Base-by-base conservation (phyloP, 2,329 filamentous ascomycete genomes). In the Penicillium sp. region DNA sequence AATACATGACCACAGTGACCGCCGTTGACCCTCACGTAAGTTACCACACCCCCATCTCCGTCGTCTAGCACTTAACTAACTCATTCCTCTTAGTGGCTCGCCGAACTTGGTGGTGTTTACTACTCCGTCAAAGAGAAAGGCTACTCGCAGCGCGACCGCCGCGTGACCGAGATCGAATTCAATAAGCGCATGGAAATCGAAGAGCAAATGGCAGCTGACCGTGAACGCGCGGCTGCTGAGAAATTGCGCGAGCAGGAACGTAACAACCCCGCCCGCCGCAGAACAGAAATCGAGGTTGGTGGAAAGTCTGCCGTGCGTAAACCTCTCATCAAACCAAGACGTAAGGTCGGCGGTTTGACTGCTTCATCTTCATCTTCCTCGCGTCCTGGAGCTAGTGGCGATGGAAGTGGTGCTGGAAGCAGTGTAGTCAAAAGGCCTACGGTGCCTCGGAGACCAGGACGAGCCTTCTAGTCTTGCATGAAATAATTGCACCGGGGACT, bases 41-140 rank as follows among this genome's bases (percentile, higher is more conserved):
- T 70, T 55, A 33, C 14, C 14, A 35, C 19, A 31, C 22, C 28
- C 22, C 43, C 9, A 22, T 8, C 19, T 16, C 17, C 25, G 14
- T 37, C 6, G 36, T 19, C 22, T 7, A 42, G 46, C 17, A 28
- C 28, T 36, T 53, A 52, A 55, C 50, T 59, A 40, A 55, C 49
- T 42, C 30, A 26, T 22, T 9, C 22, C 43, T 33, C 16, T 3
- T 45, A 77, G 74, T 99, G 94, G 94, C 84, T 99, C 38, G 94
- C 94, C 7, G 94, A 99, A 71, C 80, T 99, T 6, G 94, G 95
- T 33, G 94, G 92, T 1, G 94, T 99, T 0, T 99, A 99, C 74
- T 99, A 97, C 75, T 94, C 89, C 1, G 84, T 99, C 69, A 97
- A 96, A 77, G 93, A 97, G 76, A 99, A 99, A 75, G 94, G 93